phyloP scores from a whole-genome alignment of 2,329 filamentous ascomycete genomes.

The Alternaria sp. region DNA sequence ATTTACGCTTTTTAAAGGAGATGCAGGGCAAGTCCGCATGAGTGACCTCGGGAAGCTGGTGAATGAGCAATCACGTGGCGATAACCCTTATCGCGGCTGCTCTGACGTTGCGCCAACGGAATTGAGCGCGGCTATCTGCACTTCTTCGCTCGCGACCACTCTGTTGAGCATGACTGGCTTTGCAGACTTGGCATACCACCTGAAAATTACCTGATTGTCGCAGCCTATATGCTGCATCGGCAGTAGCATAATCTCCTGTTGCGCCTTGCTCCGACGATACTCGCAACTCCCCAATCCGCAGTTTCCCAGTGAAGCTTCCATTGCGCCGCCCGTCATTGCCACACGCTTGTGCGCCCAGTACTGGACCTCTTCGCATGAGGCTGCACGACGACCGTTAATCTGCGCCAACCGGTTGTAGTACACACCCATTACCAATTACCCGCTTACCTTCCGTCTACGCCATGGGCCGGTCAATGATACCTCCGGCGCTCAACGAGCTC shows the following conservation, averaged over 20 bases:
- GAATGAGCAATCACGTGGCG: constrained; percentile 21
- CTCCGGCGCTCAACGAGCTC: constrained; percentile 50
- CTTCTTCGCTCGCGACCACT: constrained; percentile 6
- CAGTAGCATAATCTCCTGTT: constrained; percentile 14
- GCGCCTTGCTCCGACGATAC: constrained; percentile 26
- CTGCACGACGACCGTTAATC: constrained; percentile 15
- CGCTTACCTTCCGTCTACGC: constrained; percentile 8
- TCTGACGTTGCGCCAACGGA: constrained; percentile 14
- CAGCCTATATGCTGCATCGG: constrained; percentile 6
- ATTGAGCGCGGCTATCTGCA: constrained; percentile 11
- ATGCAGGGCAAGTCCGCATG: not conserved
- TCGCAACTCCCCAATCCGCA: constrained; percentile 2
- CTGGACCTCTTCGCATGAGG: constrained; percentile 9
- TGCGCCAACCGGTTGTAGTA: constrained; percentile 19
- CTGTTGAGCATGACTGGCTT: not conserved
- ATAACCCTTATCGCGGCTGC: constrained; percentile 16
- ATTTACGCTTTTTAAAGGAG: constrained; percentile 3
- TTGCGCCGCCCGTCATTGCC: constrained; percentile 12
- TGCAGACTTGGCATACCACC: not conserved
- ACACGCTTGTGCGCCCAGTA: constrained; percentile 9
- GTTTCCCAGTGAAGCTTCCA: constrained; percentile 5
- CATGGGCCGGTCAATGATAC: constrained; percentile 50
- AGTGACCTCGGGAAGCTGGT: not conserved
- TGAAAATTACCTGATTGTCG: not conserved
- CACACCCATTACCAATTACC: constrained; percentile 15